Evolutionary conservation across 768 basidiomycete species (phyloP).

Genomic region (Leucocoprinus sp.): DNA sequence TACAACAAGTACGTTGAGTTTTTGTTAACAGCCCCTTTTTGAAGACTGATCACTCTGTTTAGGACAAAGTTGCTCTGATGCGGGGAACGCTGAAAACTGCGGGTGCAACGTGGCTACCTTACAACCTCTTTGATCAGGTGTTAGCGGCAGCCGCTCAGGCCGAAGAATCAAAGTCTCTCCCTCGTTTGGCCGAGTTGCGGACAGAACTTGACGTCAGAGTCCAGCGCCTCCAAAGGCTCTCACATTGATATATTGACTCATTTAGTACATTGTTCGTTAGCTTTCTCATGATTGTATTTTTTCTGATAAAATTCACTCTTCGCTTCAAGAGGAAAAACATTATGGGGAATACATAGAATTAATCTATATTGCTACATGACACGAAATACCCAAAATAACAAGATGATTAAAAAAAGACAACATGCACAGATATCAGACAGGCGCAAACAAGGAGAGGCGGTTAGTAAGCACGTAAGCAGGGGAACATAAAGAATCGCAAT

Average conservation of each 20-base stretch:
- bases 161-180: slow-evolving; percentile 40
- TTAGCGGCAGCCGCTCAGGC: slow-evolving; percentile 55
- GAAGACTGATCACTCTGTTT: slow-evolving; percentile 12
- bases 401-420: slow-evolving; percentile 7
- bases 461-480: background rate
- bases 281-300: background rate
- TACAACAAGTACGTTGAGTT: slow-evolving; percentile 51
- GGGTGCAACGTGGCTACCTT: slow-evolving; percentile 71
- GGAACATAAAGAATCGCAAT: too few species aligned
- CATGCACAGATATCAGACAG: background rate
- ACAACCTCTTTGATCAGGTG: slow-evolving; percentile 78
- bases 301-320: background rate
- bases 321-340: slow-evolving; percentile 29
- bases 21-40: slow-evolving; percentile 1
- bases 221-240: slow-evolving; percentile 62
- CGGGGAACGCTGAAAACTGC: slow-evolving; percentile 45
- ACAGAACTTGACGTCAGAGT: slow-evolving; percentile 54
- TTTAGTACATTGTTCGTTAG: slow-evolving; percentile 25
- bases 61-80: slow-evolving; percentile 49
- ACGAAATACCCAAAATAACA: slow-evolving; percentile 15
- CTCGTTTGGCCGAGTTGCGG: slow-evolving; percentile 44
- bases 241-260: slow-evolving; percentile 20
- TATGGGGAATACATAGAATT: slow-evolving; percentile 21
- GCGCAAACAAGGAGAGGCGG: background rate
- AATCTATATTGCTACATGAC: slow-evolving; percentile 28